phyloP scores from a whole-genome alignment of 1,284 basidiomycete genomes.

The Somion occarium region DNA sequence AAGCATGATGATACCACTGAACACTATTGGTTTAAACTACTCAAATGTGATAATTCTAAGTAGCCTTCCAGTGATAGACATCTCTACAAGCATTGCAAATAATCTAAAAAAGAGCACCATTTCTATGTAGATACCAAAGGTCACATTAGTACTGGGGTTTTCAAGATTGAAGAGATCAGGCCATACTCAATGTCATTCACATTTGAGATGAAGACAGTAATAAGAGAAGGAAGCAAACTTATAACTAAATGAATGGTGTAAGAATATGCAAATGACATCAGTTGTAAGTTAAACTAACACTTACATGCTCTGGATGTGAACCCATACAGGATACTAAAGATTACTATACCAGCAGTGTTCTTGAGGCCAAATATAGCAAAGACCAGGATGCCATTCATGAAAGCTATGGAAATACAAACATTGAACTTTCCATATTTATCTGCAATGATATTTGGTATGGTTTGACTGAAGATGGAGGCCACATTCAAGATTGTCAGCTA shows the following conservation, averaged over 20 bases:
- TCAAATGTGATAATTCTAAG: neutral
- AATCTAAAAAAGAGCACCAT: neutral
- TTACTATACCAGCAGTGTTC: constrained; percentile 5
- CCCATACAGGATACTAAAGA: constrained; percentile 15
- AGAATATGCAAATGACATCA: neutral
- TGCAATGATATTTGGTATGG: constrained; percentile 15
- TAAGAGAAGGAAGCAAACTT: neutral
- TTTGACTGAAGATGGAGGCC: constrained; percentile 8
- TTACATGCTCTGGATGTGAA: constrained; percentile 17
- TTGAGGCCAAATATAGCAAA: constrained; percentile 19
- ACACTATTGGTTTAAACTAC: neutral
- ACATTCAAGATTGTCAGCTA: neutral
- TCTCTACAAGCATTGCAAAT: neutral
- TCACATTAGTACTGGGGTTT: neutral
- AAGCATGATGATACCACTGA: neutral
- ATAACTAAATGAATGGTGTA: neutral
- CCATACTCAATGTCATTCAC: neutral
- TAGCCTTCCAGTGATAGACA: neutral
- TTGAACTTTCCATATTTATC: constrained; percentile 10
- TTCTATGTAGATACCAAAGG: neutral
- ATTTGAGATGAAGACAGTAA: neutral
- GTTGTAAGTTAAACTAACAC: neutral
- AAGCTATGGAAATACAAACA: constrained; percentile 1
- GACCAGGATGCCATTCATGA: constrained; percentile 13
- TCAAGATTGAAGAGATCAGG: neutral